These are phyloP conservation scores for Chytridium lagenaria DNA, from an alignment of 371 early-diverging fungal species.

Conservation along the genomic window DNA sequence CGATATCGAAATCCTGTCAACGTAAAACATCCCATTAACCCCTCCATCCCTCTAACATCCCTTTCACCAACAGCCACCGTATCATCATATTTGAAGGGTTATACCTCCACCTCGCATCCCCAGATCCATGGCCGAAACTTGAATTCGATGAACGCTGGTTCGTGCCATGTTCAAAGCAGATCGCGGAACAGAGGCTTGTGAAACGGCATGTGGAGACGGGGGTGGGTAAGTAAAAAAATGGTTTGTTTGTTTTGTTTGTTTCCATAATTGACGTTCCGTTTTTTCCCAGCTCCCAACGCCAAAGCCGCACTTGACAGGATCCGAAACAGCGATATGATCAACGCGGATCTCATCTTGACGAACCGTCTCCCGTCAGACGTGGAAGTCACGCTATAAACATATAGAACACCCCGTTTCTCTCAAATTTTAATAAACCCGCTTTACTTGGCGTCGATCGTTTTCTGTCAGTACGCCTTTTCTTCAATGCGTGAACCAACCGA, in stretches of 20 bases:
- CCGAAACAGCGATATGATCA: slow-evolving; percentile 6
- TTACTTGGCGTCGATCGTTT: too few species aligned
- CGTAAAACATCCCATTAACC: background rate
- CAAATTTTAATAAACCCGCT: too few species aligned
- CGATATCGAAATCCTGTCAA: slow-evolving; percentile 38
- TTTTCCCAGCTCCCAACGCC: background rate
- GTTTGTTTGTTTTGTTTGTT: too few species aligned
- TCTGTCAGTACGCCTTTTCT: too few species aligned
- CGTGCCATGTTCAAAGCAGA: slow-evolving; percentile 34
- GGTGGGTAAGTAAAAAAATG: slow-evolving; percentile 37
- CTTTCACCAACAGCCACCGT: slow-evolving; percentile 28
- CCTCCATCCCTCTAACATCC: background rate
- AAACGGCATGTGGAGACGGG: slow-evolving; percentile 52
- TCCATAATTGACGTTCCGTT: background rate
- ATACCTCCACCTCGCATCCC: slow-evolving; percentile 45
- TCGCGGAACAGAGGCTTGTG: slow-evolving; percentile 46
- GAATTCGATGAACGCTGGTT: slow-evolving; percentile 50
- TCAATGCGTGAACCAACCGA: too few species aligned
- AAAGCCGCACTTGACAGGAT: slow-evolving; percentile 1
- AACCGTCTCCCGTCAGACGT: background rate
- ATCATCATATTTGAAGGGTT: slow-evolving; percentile 57
- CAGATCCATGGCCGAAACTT: slow-evolving; percentile 49
- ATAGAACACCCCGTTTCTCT: too few species aligned
- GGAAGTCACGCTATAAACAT: background rate
- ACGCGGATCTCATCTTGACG: slow-evolving; percentile 2